Evolutionary conservation across 495 filamentous ascomycete species (phyloP).

Genomic region (Podospora fimiseda): DNA sequence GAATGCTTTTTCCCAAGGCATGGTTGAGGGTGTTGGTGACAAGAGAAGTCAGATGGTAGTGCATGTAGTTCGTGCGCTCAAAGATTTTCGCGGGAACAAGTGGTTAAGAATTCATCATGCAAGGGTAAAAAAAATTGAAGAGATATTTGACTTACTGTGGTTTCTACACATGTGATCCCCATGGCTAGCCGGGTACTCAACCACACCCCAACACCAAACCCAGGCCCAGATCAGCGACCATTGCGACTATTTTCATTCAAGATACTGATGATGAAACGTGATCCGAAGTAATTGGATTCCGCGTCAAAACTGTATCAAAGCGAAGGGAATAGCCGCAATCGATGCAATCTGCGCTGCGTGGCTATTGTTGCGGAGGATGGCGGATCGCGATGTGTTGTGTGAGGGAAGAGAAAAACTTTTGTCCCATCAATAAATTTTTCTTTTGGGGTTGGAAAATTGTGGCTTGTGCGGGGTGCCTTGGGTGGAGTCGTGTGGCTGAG

Average conservation of each 20-base stretch:
- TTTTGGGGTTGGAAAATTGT: slow-evolving; percentile 6
- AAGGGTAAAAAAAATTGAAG: slow-evolving; percentile 3
- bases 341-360: background rate
- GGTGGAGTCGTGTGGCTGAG: background rate
- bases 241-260: background rate
- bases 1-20: slow-evolving; percentile 15
- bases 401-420: slow-evolving; percentile 3
- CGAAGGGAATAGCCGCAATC: background rate
- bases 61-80: slow-evolving; percentile 97
- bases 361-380: background rate
- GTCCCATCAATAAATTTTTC: slow-evolving; percentile 10
- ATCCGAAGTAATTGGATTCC: background rate
- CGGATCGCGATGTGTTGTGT: background rate
- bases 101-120: slow-evolving; percentile 52
- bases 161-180: background rate
- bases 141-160: slow-evolving; percentile 11
- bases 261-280: background rate
- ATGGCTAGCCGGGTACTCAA: background rate
- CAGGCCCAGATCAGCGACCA: background rate
- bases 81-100: slow-evolving; percentile 62
- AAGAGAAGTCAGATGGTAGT: slow-evolving; percentile 89
- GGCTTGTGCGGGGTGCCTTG: background rate
- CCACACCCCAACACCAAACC: background rate
- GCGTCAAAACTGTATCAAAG: background rate
- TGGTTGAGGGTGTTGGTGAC: slow-evolving; percentile 12